Conservation (phyloP, 352 stramenopile genomes). For the Globisporangium echinulatum region DNA sequence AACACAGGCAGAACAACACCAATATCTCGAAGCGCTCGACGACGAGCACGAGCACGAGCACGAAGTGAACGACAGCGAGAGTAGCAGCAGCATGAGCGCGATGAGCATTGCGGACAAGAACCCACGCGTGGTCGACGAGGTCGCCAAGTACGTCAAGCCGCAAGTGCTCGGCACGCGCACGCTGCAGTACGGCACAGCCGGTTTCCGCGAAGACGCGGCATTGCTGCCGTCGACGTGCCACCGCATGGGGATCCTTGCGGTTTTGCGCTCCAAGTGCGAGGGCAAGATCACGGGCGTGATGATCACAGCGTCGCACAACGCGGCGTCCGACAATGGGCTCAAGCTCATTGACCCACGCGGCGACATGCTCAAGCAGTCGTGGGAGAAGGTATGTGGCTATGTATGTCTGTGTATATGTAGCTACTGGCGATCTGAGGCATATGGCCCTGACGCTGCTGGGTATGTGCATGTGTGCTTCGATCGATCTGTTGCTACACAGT, state of each 20-base stretch:
- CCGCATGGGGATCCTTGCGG: constrained; percentile 87
- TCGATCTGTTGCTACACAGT: constrained; percentile 17
- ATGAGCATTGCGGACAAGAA: constrained; percentile 71
- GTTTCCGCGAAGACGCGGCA: constrained; percentile 91
- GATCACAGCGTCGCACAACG: constrained; percentile 94
- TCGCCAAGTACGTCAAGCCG: constrained; percentile 58
- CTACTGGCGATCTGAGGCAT: no score
- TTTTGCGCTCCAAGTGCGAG: constrained; percentile 71
- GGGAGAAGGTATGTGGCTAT: constrained; percentile 58
- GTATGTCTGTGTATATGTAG: neutral
- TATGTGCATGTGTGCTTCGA: neutral
- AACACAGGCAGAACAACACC: neutral
- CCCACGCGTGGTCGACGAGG: constrained; percentile 74
- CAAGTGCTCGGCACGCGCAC: constrained; percentile 32
- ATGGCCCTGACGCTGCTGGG: neutral
- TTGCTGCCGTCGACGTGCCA: constrained; percentile 90
- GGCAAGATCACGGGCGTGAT: constrained; percentile 89
- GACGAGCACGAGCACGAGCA: neutral
- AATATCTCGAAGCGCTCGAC: neutral
- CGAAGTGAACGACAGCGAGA: neutral
- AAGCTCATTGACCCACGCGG: constrained; percentile 93
- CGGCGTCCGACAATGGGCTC: constrained; percentile 88
- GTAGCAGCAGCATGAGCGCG: constrained; percentile 21
- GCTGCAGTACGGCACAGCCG: constrained; percentile 91
- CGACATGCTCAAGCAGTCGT: constrained; percentile 88